phyloP scores from a whole-genome alignment of 176 grass and related monocot species.

The Eragrostis nindensis region DNA sequence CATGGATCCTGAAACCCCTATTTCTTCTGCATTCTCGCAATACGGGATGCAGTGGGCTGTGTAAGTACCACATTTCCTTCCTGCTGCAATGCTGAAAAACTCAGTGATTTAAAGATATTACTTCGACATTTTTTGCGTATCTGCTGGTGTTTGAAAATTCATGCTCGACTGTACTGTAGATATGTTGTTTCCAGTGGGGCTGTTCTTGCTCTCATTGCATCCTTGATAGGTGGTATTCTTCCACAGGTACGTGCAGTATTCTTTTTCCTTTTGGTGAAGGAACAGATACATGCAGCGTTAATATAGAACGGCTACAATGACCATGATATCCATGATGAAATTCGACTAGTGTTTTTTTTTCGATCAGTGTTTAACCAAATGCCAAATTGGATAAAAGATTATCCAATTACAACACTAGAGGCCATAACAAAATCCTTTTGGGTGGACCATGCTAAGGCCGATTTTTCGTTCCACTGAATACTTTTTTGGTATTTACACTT shows the following conservation, averaged over 20 bases:
- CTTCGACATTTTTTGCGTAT: background rate
- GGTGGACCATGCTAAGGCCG: too few species aligned
- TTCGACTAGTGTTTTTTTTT: too few species aligned
- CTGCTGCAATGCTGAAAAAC: constrained; percentile 21
- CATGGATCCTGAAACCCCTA: constrained; percentile 85
- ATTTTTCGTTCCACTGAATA: too few species aligned
- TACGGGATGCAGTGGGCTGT: constrained; percentile 80
- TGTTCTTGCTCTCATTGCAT: constrained; percentile 80
- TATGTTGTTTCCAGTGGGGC: constrained; percentile 81
- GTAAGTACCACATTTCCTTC: constrained; percentile 53
- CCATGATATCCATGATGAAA: background rate
- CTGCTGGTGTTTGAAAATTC: constrained; percentile 15
- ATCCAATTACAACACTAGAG: background rate
- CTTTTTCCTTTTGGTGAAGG: background rate
- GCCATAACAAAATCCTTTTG: too few species aligned
- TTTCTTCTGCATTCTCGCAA: constrained; percentile 72
- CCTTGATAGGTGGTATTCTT: constrained; percentile 83
- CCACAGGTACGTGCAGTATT: constrained; percentile 61
- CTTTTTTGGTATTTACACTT: too few species aligned
- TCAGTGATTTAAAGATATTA: background rate
- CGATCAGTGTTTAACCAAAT: background rate
- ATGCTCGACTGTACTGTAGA: constrained; percentile 45
- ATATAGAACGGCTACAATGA: too few species aligned
- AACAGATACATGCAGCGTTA: too few species aligned
- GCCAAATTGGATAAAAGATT: background rate